Percentiles rank a stretch among this genome's conserved stretches.
These are phyloP conservation scores for Termitomyces eurrhizus DNA, from an alignment of 768 basidiomycete genomes.

Conservation along the genomic window DNA sequence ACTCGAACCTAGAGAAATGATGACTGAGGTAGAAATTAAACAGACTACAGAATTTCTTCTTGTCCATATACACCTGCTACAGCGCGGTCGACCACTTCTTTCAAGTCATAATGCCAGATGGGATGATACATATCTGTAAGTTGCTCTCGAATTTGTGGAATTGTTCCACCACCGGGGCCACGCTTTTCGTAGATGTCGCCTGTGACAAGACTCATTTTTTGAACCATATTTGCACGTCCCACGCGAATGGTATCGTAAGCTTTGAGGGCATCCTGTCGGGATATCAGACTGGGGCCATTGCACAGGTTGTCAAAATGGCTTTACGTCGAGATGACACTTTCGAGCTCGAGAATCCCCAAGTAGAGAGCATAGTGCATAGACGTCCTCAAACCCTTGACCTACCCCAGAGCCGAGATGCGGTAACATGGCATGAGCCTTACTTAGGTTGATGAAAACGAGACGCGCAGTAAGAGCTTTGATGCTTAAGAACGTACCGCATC, in stretches of 20 bases:
- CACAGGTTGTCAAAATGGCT: neutral
- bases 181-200: constrained; percentile 43
- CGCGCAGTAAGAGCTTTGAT: neutral
- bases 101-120: constrained; percentile 47
- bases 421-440: constrained; percentile 53
- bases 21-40: neutral
- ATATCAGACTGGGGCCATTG: neutral
- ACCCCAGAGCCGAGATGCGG: constrained; percentile 58
- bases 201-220: constrained; percentile 33
- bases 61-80: constrained; percentile 14
- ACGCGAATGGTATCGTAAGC: constrained; percentile 42
- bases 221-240: constrained; percentile 47
- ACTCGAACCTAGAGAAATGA: neutral
- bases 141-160: constrained; percentile 28
- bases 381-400: constrained; percentile 59
- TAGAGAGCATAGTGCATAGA: constrained; percentile 40
- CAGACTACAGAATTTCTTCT: neutral
- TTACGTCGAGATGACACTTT: constrained; percentile 37
- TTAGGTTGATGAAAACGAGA: constrained; percentile 1
- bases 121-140: constrained; percentile 39
- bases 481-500: constrained; percentile 42
- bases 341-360: constrained; percentile 40
- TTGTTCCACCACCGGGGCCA: constrained; percentile 27
- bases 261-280: constrained; percentile 35
- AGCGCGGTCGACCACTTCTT: constrained; percentile 33